A percentile compares a stretch with the other conserved stretches of the same genome.
phyloP scores from a whole-genome alignment of 2,329 filamentous ascomycete genomes.

The Coniochaeta sp. region DNA sequence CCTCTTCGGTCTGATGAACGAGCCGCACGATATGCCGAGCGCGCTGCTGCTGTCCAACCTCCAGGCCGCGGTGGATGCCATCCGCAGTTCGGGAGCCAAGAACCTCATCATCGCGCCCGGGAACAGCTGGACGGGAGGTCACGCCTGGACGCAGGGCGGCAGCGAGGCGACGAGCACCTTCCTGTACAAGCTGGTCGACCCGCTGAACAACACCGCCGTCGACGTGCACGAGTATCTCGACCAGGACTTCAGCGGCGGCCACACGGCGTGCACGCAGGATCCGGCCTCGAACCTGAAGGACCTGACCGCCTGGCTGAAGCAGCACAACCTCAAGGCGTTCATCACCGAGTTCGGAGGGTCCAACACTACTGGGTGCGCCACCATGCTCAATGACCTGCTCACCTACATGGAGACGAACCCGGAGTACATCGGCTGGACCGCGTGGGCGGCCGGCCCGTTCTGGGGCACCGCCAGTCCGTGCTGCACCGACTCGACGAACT shows the following conservation, averaged over 20 bases:
- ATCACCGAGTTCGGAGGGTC: conserved; percentile 41
- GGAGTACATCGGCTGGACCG: conserved; percentile 43
- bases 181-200: conserved; percentile 35
- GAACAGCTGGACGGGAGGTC: conserved; percentile 41
- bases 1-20: conserved; percentile 43
- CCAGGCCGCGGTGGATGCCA: conserved; percentile 38
- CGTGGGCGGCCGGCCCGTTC: conserved; percentile 40
- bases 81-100: conserved; percentile 32
- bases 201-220: conserved; percentile 38
- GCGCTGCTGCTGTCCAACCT: conserved; percentile 36
- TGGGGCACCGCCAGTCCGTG: conserved; percentile 33
- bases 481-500: conserved; percentile 29
- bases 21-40: conserved; percentile 43
- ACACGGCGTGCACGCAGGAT: conserved; percentile 31
- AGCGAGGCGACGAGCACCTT: conserved; percentile 29
- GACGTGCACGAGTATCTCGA: conserved; percentile 47
- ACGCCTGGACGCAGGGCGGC: conserved; percentile 34
- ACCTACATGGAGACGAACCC: conserved; percentile 38
- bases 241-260: conserved; percentile 35
- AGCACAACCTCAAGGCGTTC: conserved; percentile 38
- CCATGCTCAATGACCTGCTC: conserved; percentile 32
- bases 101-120: conserved; percentile 42
- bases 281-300: conserved; percentile 29
- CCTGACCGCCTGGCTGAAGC: conserved; percentile 36
- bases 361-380: conserved; percentile 32